Evolutionary conservation across 148 eudicot genomes (phyloP).

Genomic region (Chenopodium album): DNA sequence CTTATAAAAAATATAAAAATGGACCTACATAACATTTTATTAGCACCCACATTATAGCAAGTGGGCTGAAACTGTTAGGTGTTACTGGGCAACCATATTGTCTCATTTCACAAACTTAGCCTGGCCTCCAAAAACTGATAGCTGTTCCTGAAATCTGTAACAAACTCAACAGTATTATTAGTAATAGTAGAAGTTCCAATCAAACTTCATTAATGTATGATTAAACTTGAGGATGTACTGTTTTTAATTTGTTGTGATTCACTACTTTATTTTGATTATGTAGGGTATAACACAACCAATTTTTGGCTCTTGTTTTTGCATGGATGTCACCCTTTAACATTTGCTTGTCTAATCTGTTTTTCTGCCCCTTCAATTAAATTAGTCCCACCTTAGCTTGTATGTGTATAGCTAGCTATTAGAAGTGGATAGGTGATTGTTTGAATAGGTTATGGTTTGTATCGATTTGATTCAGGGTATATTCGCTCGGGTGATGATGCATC

Average conservation of each 20-base stretch:
- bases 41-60: neutral
- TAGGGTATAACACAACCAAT: conserved; percentile 9
- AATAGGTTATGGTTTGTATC: too few relatives aligned
- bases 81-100: conserved; percentile 11
- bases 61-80: conserved; percentile 17
- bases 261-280: neutral
- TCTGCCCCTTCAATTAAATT: neutral
- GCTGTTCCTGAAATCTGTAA: conserved; percentile 14
- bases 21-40: neutral
- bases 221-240: conserved; percentile 5
- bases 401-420: neutral
- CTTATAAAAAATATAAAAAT: neutral
- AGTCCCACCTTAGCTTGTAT: neutral
- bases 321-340: neutral
- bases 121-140: conserved; percentile 1
- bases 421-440: neutral
- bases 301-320: neutral
- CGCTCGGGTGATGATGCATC: too few relatives aligned
- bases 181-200: neutral
- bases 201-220: neutral
- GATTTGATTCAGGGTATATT: neutral
- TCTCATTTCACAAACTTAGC: conserved; percentile 1
- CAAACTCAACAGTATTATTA: conserved; percentile 4
- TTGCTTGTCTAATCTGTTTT: neutral
- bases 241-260: conserved; percentile 4